Base-by-base conservation (phyloP, 495 filamentous ascomycete species). In the Penicillium ochrochloron region DNA sequence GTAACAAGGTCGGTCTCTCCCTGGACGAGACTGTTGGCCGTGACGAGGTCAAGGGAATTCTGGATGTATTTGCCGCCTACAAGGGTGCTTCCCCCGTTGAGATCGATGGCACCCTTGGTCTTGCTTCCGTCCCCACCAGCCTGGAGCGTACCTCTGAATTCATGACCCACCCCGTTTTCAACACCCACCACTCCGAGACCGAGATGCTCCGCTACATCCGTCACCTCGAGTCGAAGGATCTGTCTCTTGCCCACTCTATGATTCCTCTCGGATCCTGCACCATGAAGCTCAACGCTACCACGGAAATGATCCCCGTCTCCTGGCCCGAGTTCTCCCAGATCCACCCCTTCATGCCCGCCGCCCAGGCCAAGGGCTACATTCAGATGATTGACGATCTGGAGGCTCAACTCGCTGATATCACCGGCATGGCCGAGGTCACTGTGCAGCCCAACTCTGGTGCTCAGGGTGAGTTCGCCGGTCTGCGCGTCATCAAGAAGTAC, bases 201-300 rank as follows among this genome's bases (percentile, higher is more conserved):
- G 92, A 97, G 75, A 85, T 99, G 73, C 84, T 98, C 42, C 90
- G 95, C 42, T 99, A 99, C 80, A 97, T 98, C 60, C 86, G 92
- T 66, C 92, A 97, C 75, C 84, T 99, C 10, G 91, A 97, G 76
- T 97, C 93, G 46, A 97, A 97, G 76, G 95, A 99, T 75, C 82
- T 99, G 6, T 98, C 96, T 19, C 83, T 98, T 42, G 91, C 91
- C 8, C 96, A 98, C 80, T 98, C 96, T 12, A 99, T 99, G 95
- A 99, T 99, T 66, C 94, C 95, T 8, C 86, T 99, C n/a, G 95
- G 95, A 31, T 98, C 96, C 19, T 99, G 95, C 83, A 99, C 95
- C 25, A 99, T 99, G 95, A 99, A 99, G 84, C 88, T 99, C 48
- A 99, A 99, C 72, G 93, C 91, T 61, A 96, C 94, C 35, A 91